These are phyloP conservation scores for Tolypocladium tropicale DNA, from an alignment of 2,329 filamentous ascomycete genomes.

Conservation along the genomic window DNA sequence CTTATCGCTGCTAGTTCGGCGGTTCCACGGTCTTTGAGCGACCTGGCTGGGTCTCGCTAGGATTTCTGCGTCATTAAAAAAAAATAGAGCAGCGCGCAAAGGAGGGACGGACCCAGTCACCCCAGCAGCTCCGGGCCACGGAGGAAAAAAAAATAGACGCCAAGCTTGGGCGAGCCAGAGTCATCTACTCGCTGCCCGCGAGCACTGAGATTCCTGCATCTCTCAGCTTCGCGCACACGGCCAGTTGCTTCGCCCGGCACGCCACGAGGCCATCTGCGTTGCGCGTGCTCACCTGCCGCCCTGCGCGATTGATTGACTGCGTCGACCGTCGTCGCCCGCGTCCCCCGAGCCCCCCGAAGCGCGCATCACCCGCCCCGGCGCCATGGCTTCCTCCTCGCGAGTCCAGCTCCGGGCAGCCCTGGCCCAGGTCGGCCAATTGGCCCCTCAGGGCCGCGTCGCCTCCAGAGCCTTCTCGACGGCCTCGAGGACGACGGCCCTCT, in stretches of 20 bases:
- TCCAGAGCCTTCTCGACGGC: constrained; percentile 23
- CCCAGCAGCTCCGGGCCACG: not conserved
- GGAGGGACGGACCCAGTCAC: not conserved
- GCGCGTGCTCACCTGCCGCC: not conserved
- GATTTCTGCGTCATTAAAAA: not conserved
- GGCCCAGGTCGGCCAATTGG: constrained; percentile 19
- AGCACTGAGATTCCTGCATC: not conserved
- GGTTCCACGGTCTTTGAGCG: not conserved
- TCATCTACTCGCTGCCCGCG: not conserved
- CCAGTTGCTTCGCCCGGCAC: not conserved
- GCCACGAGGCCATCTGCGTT: not conserved
- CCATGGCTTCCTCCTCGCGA: constrained; percentile 37
- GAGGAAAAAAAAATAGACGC: not conserved
- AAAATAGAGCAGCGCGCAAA: not conserved
- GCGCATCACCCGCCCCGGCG: constrained; percentile 10
- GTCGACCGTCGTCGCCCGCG: not conserved
- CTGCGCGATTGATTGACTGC: not conserved
- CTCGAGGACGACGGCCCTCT: constrained; percentile 13
- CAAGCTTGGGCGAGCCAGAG: not conserved
- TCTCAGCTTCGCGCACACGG: not conserved
- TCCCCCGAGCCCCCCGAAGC: not conserved
- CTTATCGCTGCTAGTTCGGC: not conserved
- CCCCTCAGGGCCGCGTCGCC: constrained; percentile 17
- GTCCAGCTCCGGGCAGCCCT: constrained; percentile 29
- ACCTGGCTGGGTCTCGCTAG: not conserved